Conservation (phyloP, 108 stramenopile genomes). For the Nitzschia sp. region DNA sequence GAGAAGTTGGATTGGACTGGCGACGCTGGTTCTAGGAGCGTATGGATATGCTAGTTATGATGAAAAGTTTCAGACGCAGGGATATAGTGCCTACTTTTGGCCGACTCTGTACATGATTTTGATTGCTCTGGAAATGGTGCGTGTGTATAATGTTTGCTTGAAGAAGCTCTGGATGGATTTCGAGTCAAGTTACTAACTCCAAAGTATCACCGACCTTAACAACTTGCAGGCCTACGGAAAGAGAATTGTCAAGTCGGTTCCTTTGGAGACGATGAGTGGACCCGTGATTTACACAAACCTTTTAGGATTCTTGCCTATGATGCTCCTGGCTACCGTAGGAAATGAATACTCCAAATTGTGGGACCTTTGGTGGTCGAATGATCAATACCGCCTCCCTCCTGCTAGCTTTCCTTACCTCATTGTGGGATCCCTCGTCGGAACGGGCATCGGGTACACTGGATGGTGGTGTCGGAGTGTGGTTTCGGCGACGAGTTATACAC, state of each 20-base stretch:
- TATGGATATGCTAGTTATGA: constrained; percentile 79
- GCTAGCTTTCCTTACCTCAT: constrained; percentile 46
- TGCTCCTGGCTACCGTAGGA: constrained; percentile 70
- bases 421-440: constrained; percentile 78
- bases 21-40: constrained; percentile 71
- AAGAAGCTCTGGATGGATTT: background rate
- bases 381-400: constrained; percentile 37
- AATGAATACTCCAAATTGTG: constrained; percentile 62
- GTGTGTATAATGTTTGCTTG: background rate
- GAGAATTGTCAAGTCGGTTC: constrained; percentile 73
- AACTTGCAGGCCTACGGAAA: constrained; percentile 86
- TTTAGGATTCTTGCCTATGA: constrained; percentile 81
- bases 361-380: constrained; percentile 26
- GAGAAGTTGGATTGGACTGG: constrained; percentile 65
- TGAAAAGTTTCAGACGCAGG: constrained; percentile 67
- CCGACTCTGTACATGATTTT: constrained; percentile 66
- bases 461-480: constrained; percentile 88
- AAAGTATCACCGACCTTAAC: too few relatives aligned
- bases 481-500: constrained; percentile 79
- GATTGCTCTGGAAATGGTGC: constrained; percentile 86
- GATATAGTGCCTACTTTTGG: constrained; percentile 70
- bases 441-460: constrained; percentile 86
- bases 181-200: background rate
- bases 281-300: constrained; percentile 91
- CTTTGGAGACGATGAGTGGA: constrained; percentile 78